phyloP scores from a whole-genome alignment of 1,284 basidiomycete species.

The Cryptococcus sp. region DNA sequence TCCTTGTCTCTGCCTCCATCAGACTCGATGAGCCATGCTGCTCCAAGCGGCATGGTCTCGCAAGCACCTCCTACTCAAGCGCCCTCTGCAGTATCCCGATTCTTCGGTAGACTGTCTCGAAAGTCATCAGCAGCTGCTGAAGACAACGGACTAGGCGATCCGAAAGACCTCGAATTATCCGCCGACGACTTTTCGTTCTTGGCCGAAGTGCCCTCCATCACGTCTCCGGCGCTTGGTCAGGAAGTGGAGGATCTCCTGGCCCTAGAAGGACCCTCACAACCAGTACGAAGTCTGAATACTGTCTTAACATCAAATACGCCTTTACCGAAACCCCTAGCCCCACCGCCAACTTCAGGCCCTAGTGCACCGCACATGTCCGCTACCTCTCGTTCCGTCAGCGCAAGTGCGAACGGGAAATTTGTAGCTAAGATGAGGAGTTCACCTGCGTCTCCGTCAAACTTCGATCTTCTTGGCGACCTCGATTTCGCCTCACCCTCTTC shows the following conservation, averaged over 20 bases:
- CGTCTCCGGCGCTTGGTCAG: slow-evolving; percentile 18
- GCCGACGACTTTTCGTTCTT: slow-evolving; percentile 52
- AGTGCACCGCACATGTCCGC: not conserved
- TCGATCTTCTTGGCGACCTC: slow-evolving; percentile 44
- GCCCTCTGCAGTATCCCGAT: slow-evolving; percentile 49
- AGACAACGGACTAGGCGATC: slow-evolving; percentile 16
- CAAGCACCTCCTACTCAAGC: slow-evolving; percentile 15
- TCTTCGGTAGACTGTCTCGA: slow-evolving; percentile 44
- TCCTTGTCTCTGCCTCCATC: slow-evolving; percentile 2
- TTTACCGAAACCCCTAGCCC: slow-evolving; percentile 40
- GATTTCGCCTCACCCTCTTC: slow-evolving; percentile 28
- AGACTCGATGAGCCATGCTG: slow-evolving; percentile 1
- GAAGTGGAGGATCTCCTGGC: slow-evolving; percentile 44
- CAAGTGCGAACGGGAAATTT: slow-evolving; percentile 16
- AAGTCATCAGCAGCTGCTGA: slow-evolving; percentile 18
- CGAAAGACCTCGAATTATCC: slow-evolving; percentile 47
- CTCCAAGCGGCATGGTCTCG: not conserved
- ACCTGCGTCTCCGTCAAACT: slow-evolving; percentile 14
- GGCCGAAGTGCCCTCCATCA: slow-evolving; percentile 47
- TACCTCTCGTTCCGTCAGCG: slow-evolving; percentile 9
- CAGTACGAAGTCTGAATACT: slow-evolving; percentile 36
- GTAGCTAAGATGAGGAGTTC: slow-evolving; percentile 29
- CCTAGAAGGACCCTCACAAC: slow-evolving; percentile 28
- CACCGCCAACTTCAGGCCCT: slow-evolving; percentile 21
- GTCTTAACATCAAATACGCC: slow-evolving; percentile 32